phyloP scores from a whole-genome alignment of 2,329 filamentous ascomycete species.

The Thyridium curvatum region DNA sequence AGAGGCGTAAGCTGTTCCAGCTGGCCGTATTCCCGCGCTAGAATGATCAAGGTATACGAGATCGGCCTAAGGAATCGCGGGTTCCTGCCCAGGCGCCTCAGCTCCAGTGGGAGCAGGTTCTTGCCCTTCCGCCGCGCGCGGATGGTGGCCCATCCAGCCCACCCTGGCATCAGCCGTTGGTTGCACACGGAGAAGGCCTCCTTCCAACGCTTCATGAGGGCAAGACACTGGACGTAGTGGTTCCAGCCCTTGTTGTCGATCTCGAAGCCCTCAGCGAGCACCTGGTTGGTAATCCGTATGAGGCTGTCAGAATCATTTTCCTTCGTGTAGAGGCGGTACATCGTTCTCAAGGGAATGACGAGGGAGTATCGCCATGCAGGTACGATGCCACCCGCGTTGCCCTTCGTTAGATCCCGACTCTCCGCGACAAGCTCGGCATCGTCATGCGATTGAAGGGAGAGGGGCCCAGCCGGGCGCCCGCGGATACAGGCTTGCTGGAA shows the following conservation, averaged over 20 bases:
- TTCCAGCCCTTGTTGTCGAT: slow-evolving; percentile 80
- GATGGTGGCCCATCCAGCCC: slow-evolving; percentile 61
- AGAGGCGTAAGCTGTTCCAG: slow-evolving; percentile 41
- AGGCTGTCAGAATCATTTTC: slow-evolving; percentile 40
- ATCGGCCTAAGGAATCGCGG: slow-evolving; percentile 31
- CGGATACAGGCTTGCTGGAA: slow-evolving; percentile 44
- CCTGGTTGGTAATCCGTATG: slow-evolving; percentile 37
- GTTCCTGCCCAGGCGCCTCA: slow-evolving; percentile 29
- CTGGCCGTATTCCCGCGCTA: slow-evolving; percentile 44
- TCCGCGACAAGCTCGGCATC: neutral
- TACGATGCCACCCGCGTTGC: slow-evolving; percentile 26
- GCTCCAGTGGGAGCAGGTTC: slow-evolving; percentile 25
- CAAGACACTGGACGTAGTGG: slow-evolving; percentile 62
- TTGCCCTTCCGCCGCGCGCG: slow-evolving; percentile 10
- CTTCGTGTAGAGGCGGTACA: slow-evolving; percentile 37
- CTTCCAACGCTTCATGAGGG: slow-evolving; percentile 48
- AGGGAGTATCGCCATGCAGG: slow-evolving; percentile 47
- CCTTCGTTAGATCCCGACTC: slow-evolving; percentile 8
- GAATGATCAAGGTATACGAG: slow-evolving; percentile 37
- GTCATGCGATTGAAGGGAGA: neutral
- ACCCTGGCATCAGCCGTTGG: slow-evolving; percentile 67
- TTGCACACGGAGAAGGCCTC: slow-evolving; percentile 74
- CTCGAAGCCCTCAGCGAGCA: slow-evolving; percentile 61
- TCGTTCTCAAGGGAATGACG: slow-evolving; percentile 39
- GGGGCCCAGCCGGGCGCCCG: slow-evolving; percentile 20